A percentile compares a stretch with the other conserved stretches of the same genome.
phyloP scores from a whole-genome alignment of 2,329 filamentous ascomycete species.

The Claviceps capensis region DNA sequence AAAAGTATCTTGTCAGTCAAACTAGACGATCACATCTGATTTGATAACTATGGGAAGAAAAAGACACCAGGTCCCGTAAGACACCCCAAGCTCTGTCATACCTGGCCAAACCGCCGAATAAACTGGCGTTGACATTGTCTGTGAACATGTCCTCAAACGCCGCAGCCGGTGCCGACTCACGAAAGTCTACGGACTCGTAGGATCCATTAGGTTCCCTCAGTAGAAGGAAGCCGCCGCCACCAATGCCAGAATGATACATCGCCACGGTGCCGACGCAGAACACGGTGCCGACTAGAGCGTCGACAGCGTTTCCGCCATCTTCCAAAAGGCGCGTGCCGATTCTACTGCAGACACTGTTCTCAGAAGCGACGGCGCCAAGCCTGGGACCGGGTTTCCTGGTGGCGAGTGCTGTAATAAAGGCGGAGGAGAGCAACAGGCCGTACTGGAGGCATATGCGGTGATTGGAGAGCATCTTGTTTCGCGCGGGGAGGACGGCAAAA shows the following conservation, averaged over 20 bases:
- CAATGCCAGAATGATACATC: constrained; percentile 58
- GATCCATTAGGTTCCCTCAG: constrained; percentile 49
- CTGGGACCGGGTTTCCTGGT: constrained; percentile 7
- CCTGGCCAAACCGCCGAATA: constrained; percentile 57
- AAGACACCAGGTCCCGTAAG: not conserved
- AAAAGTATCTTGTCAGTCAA: not conserved
- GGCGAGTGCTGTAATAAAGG: not conserved
- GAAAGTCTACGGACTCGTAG: constrained; percentile 75
- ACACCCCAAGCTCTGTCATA: constrained; percentile 26
- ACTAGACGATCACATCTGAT: not conserved
- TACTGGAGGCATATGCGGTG: not conserved
- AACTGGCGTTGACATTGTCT: constrained; percentile 48
- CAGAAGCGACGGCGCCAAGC: constrained; percentile 47
- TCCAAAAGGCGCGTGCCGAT: constrained; percentile 44
- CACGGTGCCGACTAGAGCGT: constrained; percentile 50
- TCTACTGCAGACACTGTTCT: constrained; percentile 43
- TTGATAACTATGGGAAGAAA: not conserved
- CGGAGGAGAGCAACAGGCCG: not conserved
- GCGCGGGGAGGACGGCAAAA: not conserved
- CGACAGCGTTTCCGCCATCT: constrained; percentile 51
- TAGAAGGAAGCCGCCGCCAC: constrained; percentile 68
- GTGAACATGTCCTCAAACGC: constrained; percentile 72
- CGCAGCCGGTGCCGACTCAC: constrained; percentile 70
- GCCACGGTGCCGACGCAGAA: constrained; percentile 50
- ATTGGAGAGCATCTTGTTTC: not conserved